Evolutionary conservation across 139 green algal species (phyloP).

Genomic region (Chlamydomonas sp.): DNA sequence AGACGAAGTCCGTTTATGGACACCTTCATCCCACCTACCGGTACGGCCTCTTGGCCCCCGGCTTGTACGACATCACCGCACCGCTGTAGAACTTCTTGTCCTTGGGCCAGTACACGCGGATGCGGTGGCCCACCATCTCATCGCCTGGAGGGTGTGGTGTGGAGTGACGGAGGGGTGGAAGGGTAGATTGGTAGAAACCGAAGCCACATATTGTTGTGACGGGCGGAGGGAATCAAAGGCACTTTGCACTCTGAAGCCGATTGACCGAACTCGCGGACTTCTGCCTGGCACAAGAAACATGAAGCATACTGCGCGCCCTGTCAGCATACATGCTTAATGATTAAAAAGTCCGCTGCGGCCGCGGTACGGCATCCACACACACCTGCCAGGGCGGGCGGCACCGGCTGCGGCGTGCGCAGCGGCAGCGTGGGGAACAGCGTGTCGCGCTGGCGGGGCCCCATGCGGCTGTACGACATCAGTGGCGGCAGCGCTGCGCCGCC

Average conservation of each 20-base stretch:
- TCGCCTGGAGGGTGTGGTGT: not conserved
- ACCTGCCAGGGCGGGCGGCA: constrained; percentile 18
- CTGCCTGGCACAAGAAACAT: no score
- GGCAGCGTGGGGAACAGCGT: not conserved
- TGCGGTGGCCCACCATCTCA: constrained; percentile 13
- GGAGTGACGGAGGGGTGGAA: not conserved
- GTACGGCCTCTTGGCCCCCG: not conserved
- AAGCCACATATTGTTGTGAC: no score
- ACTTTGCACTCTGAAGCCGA: no score
- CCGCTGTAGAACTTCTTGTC: constrained; percentile 10
- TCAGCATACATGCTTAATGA: not conserved
- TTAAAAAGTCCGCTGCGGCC: not conserved
- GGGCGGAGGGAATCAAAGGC: no score
- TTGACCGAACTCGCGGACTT: no score
- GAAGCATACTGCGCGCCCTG: no score
- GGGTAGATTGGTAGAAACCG: no score
- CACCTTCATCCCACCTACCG: no score
- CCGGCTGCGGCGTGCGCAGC: not conserved
- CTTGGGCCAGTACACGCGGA: constrained; percentile 25
- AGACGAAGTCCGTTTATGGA: no score
- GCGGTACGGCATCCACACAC: not conserved
- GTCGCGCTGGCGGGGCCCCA: not conserved
- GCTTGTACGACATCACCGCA: constrained; percentile 12
- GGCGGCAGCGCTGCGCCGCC: not conserved
- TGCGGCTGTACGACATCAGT: not conserved